Base-by-base conservation (phyloP, 2,329 filamentous ascomycete genomes). In the Fusarium penzigii region DNA sequence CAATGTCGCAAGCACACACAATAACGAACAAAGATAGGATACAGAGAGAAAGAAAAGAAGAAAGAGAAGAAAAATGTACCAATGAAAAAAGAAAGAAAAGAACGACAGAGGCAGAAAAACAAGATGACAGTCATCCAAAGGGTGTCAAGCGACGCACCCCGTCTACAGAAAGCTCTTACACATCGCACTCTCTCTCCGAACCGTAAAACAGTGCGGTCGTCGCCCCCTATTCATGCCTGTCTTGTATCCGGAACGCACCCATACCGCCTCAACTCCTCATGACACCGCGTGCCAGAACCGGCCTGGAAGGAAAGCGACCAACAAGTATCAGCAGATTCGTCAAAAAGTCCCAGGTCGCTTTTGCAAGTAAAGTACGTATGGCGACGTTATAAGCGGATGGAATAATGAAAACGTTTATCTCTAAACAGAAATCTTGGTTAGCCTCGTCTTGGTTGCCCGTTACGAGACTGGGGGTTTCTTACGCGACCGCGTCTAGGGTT, bases 401-500 rank as follows among this genome's bases (percentile, higher is more conserved):
- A 25, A 25, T 25, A 25, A 25, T 25, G 20, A 25, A 25, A 25
- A 49, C 46, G 55, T 58, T 68, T 54, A 68, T 65, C 67, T 65
- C 64, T 68, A 53, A 25, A 25, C 20, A n/a, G 25, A 51, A 49
- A 29, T 25, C 34, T 46, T 50, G 52, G 57, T 68, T 62, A 70
- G 66, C 58, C 48, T 53, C 48, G 52, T 52, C 56, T 52, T 53
- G 42, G 38, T 38, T 52, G 42, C 42, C 51, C 46, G 50, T 50
- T 53, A 49, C 46, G 51, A 53, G 48, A 48, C 44, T 49, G 46
- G 46, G 51, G 39, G 51, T 43, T 42, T 70, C 81, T 75, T 78
- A 84, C 81, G 65, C 83, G 79, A 70, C 83, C 83, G 61, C 83
- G 79, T 68, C 83, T 74, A 57, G 72, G 68, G 68, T 81, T 83